Base-by-base conservation (phyloP, 805 yeast genomes). In the Wickerhamomyces pijperi region DNA sequence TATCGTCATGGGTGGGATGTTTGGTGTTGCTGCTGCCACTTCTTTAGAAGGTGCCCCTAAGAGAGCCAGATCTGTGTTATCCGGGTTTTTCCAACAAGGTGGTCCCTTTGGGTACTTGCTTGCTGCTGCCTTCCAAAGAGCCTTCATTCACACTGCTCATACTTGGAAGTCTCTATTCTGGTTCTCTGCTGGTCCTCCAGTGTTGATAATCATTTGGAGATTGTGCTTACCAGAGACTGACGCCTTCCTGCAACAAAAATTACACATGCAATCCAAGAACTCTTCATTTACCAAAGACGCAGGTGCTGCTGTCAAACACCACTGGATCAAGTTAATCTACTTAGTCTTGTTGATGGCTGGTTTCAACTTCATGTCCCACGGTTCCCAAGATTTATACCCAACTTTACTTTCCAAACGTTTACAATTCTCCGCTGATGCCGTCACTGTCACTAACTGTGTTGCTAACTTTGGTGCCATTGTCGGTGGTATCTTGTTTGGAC, bases 21-120 rank as follows among this genome's bases (percentile, higher is more conserved):
- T 58, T 42, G 72, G 73, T 34, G 56, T 63, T 41, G 65, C 70
- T 15, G 51, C 65, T 33, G 62, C 71, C 4, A 63, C 65, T 20
- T 59, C 72, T 5, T 46, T 68, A 35, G 72, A 67, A 38, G 67
- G 62, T 43, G 56, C 61, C 20, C 85, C 86, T 3, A 54, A 51
- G 2, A 64, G 64, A 44, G 50, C 80, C 28, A 63, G 74, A 58
- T 80, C 83, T 35, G 64, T 77, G 41, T 58, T 78, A 36, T 70
- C 78, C 28, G 85, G 84, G 36, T 56, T 82, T 33, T 73, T 85
- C 54, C 94, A 84, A 59, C 82, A 83, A 55, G 94, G 94, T 44
- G 86, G 78, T 48, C 78, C 82, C 1, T 68, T 79, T 36, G 87
- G 87, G 19, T 78, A 77, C 48, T 59, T 79, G 20, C 53, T 78